Base-by-base conservation (phyloP, 176 grass and related monocot species). In the Raddia distichophylla region DNA sequence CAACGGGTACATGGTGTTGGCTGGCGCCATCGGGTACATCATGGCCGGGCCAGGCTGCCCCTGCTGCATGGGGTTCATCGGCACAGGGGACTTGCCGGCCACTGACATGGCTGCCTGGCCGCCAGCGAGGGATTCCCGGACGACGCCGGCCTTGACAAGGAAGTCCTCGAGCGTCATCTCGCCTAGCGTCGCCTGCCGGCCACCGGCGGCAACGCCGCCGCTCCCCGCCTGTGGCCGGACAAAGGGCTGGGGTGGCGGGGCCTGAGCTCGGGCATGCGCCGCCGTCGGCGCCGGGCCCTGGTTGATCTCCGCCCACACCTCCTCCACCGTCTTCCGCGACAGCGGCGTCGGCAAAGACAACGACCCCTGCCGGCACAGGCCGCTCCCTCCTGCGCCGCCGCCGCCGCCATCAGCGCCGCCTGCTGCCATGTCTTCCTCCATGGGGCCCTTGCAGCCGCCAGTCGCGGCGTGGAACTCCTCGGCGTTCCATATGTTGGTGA, bases 111-210 rank as follows among this genome's bases (percentile, higher is more conserved):
- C 60, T 46, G 83, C 70, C 22, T 75, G 81, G 43, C 48, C 71
- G 27, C 45, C 37, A 2, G 40, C 35, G 6, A 84, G 60, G 0
- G 84, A 81, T 6, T 83, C 96, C 8, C 82, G 63, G 8, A 95
- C 93, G 15, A 99, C 89, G 59, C 96, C 91, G 5, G 85, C 96
- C 86, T 91, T 95, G 59, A 99, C 77, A 19, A 99, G 77, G 76
- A 98, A 98, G 42, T 95, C 93, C 80, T 98, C 96, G 18, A 98
- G 90, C 32, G 96, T 98, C 92, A 99, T 99, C 73, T 99, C 96
- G 4, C 90, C 93, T 4, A 95, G 67, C 37, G 96, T 93, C 14
- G 14, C 87, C 62, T 94, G 90, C 17, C 91, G 81, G 14, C 50
- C 64, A 5, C 47, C 45, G 19, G 8, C 60, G 1, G 55, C 75